These are phyloP conservation scores for Trichoderma oligosporum DNA, from an alignment of 2,329 filamentous ascomycete species.

Conservation along the genomic window DNA sequence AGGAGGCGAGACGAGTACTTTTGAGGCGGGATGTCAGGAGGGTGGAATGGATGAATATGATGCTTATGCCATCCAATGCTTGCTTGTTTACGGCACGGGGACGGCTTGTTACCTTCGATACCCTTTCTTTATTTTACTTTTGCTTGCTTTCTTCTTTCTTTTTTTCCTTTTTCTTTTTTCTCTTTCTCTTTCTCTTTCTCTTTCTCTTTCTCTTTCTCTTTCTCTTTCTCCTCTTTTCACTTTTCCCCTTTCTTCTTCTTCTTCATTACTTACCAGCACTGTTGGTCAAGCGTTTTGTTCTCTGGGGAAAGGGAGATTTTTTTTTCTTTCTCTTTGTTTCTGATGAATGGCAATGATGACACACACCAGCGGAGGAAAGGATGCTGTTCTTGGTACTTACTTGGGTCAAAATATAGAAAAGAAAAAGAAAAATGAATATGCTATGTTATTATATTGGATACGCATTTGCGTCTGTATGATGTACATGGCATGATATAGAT, in stretches of 20 bases:
- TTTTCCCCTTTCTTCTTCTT: neutral
- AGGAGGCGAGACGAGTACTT: neutral
- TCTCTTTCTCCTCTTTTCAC: neutral
- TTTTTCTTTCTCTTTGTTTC: neutral
- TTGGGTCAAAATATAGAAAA: no score
- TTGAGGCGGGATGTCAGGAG: neutral
- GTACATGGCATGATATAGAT: no score
- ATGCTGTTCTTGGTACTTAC: no score
- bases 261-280: neutral
- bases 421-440: no score
- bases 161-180: neutral
- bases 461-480: no score
- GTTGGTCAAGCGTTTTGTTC: neutral
- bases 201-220: neutral
- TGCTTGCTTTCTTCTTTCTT: neutral
- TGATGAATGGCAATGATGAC: no score
- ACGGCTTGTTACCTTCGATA: constrained; percentile 26
- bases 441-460: no score
- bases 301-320: no score
- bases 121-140: constrained; percentile 25
- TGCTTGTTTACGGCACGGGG: constrained; percentile 2
- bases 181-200: neutral
- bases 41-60: constrained; percentile 15
- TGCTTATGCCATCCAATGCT: constrained; percentile 4
- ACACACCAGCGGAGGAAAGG: no score